Percentiles rank a stretch among this genome's conserved stretches.
Conservation (phyloP, 495 filamentous ascomycete species). For the Aspergillus leporis region DNA sequence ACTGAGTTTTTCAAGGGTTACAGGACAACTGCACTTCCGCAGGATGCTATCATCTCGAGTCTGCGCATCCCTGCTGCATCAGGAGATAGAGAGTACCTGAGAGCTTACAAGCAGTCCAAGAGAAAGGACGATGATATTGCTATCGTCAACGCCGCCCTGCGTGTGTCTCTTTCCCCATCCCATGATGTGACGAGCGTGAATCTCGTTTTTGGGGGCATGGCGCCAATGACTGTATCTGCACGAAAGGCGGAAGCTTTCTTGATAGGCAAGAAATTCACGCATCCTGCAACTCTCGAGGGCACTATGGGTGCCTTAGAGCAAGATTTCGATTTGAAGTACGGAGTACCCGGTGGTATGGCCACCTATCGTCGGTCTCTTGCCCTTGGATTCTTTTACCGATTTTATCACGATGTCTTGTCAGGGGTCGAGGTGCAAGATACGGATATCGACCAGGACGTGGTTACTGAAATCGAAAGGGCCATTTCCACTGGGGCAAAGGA, state of each 20-base stretch:
- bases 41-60: constrained; percentile 79
- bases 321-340: constrained; percentile 83
- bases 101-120: constrained; percentile 92
- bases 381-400: constrained; percentile 84
- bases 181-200: constrained; percentile 69
- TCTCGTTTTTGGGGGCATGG: constrained; percentile 91
- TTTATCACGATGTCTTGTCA: constrained; percentile 72
- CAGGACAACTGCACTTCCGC: constrained; percentile 76
- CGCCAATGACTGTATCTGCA: constrained; percentile 79
- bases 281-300: constrained; percentile 80
- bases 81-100: constrained; percentile 57
- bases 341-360: constrained; percentile 94
- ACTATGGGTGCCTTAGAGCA: constrained; percentile 82
- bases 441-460: constrained; percentile 53
- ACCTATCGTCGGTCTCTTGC: constrained; percentile 91
- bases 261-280: constrained; percentile 74
- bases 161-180: constrained; percentile 63
- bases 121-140: constrained; percentile 97
- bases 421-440: constrained; percentile 44
- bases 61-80: constrained; percentile 78
- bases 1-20: constrained; percentile 91
- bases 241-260: constrained; percentile 72
- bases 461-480: constrained; percentile 59
- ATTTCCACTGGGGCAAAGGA: constrained; percentile 62
- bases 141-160: constrained; percentile 84